A percentile compares a stretch with the other conserved stretches of the same genome.
These are phyloP conservation scores for Candida oleophila DNA, from an alignment of 805 yeast species.

Conservation along the genomic window DNA sequence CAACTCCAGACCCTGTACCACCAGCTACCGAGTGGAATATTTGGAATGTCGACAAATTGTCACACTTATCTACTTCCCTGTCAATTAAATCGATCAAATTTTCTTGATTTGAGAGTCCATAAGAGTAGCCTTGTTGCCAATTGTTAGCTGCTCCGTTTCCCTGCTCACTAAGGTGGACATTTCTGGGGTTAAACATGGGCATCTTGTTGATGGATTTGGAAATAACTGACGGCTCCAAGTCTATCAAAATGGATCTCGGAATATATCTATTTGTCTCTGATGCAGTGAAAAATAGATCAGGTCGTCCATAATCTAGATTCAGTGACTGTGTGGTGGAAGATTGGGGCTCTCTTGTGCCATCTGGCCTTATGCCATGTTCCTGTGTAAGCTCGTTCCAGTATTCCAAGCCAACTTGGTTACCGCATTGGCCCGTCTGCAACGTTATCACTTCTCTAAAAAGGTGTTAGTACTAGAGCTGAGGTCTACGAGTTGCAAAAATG, in stretches of 20 bases:
- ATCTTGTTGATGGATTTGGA: constrained; percentile 53
- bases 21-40: constrained; percentile 95
- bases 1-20: constrained; percentile 97
- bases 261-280: constrained; percentile 73
- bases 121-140: constrained; percentile 88
- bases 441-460: constrained; percentile 50
- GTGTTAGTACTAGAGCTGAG: too few species aligned
- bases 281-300: constrained; percentile 79
- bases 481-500: too few species aligned
- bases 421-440: constrained; percentile 88
- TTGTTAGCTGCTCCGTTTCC: constrained; percentile 96
- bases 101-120: constrained; percentile 68
- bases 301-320: constrained; percentile 53
- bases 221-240: constrained; percentile 88
- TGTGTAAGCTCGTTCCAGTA: constrained; percentile 87
- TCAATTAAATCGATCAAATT: constrained; percentile 81
- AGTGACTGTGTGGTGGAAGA: neutral
- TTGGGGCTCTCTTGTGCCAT: constrained; percentile 45
- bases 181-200: constrained; percentile 79
- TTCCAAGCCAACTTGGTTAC: constrained; percentile 90
- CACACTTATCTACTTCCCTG: constrained; percentile 87
- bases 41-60: constrained; percentile 87
- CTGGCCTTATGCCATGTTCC: constrained; percentile 81
- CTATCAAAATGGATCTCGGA: constrained; percentile 83
- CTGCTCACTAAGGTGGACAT: constrained; percentile 70